A percentile compares a stretch with the other conserved stretches of the same genome.
phyloP scores from a whole-genome alignment of 768 basidiomycete genomes.

The Mrakia hoshinonis region DNA sequence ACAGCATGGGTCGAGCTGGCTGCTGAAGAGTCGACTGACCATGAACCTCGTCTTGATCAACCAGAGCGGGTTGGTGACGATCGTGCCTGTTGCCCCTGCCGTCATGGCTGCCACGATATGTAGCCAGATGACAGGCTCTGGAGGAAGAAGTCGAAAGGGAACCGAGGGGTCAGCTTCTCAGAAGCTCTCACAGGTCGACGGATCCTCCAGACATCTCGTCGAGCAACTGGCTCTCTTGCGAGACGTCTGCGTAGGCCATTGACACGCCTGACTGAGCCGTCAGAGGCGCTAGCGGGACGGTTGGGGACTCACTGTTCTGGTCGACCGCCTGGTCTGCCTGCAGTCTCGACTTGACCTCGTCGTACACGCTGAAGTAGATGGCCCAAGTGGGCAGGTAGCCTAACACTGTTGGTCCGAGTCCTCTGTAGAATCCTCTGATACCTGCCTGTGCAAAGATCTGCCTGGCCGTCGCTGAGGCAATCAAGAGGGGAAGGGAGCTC shows the following conservation, averaged over 20 bases:
- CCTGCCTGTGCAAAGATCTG: conserved; percentile 60
- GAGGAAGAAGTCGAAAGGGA: background rate
- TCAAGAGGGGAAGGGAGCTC: background rate
- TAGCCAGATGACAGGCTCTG: conserved; percentile 27
- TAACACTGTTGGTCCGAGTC: conserved; percentile 90
- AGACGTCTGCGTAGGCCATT: too few relatives aligned
- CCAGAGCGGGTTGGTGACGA: conserved; percentile 93
- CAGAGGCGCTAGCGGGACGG: too few relatives aligned
- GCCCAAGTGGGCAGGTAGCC: conserved; percentile 99
- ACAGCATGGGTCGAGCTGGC: background rate
- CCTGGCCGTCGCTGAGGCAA: conserved; percentile 48
- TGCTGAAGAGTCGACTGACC: conserved; percentile 61
- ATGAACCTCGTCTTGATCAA: conserved; percentile 99
- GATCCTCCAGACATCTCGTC: too few relatives aligned
- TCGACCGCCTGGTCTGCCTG: conserved; percentile 39
- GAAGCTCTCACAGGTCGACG: too few relatives aligned
- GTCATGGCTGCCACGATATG: conserved; percentile 94
- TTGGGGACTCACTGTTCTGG: conserved; percentile 14
- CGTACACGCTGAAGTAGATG: conserved; percentile 96
- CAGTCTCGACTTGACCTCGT: conserved; percentile 78
- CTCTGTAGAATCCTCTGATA: conserved; percentile 82
- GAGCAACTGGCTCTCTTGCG: too few relatives aligned
- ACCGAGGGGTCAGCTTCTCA: background rate
- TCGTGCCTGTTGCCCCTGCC: conserved; percentile 85
- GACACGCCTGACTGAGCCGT: too few relatives aligned